Conservation (phyloP, 805 yeast genomes). For the Candida maltosa region DNA sequence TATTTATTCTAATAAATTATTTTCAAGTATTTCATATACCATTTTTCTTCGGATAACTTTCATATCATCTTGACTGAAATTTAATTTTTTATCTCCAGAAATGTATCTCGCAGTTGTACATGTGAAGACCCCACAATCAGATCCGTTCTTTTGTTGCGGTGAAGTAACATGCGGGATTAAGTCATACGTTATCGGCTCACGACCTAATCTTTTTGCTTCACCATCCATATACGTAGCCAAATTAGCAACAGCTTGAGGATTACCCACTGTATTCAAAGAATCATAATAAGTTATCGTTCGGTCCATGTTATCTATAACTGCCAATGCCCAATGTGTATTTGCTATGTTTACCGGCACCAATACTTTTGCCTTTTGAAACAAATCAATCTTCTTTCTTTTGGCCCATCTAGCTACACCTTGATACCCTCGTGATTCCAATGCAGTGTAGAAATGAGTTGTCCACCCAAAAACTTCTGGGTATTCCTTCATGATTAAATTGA, state of each 20-base stretch:
- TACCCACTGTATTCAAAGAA: constrained; percentile 54
- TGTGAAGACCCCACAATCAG: constrained; percentile 92
- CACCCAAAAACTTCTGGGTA: constrained; percentile 56
- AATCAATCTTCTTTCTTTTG: constrained; percentile 32
- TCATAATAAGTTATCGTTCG: constrained; percentile 70
- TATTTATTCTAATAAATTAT: constrained; percentile 22
- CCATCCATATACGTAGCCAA: constrained; percentile 61
- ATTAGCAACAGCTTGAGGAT: constrained; percentile 37
- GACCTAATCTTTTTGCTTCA: constrained; percentile 58
- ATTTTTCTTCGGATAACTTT: constrained; percentile 59
- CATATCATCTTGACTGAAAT: constrained; percentile 70
- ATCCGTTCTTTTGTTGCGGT: constrained; percentile 89
- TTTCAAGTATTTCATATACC: constrained; percentile 55
- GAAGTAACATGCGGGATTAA: constrained; percentile 31
- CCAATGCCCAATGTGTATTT: constrained; percentile 90
- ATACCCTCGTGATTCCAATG: constrained; percentile 70
- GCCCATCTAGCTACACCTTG: constrained; percentile 37
- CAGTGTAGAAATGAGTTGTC: constrained; percentile 85
- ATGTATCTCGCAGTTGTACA: constrained; percentile 72
- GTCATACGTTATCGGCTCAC: constrained; percentile 14
- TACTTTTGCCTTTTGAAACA: constrained; percentile 60
- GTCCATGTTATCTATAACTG: constrained; percentile 63
- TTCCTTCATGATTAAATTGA: constrained; percentile 50
- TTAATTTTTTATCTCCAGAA: constrained; percentile 46
- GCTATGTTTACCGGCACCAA: constrained; percentile 83